Base-by-base conservation (phyloP, 2,329 filamentous ascomycete genomes). In the Diaporthe destruens region DNA sequence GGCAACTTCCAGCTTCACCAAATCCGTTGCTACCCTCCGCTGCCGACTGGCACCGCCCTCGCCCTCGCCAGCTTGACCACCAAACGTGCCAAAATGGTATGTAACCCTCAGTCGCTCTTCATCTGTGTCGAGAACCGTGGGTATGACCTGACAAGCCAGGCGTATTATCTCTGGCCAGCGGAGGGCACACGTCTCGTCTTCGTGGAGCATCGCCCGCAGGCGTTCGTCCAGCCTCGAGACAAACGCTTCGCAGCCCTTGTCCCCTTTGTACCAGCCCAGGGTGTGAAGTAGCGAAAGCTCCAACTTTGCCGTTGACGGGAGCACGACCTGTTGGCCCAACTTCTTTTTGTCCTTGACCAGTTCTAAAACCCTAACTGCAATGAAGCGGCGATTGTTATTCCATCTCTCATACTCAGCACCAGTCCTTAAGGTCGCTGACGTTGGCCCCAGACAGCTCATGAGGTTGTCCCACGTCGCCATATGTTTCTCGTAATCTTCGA, bases 1-100 rank as follows among this genome's bases (percentile, higher is more conserved):
- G 20, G 56, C 47, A 25, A 69, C 71, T 47, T 69, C 65, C 20
- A 72, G 34, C 47, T 36, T 69, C 54, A 69, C 36, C 47, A 72
- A 12, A 44, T 69, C 71, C 16, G 39, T 20, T 2, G 55, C 71
- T 6, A 54, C 32, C 54, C 36, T 36, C 25, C 51, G 11, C 55
- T 72, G 71, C 20, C 25, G 23, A 6, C 12, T n/a, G 0, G 18
- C 51, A 6, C 14, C 44, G 20, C 8, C 44, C 32, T 39, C n/a
- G 42, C 5, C n/a, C n/a, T 36, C 4, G 18, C 1, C 29, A 23
- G 34, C 53, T 6, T 42, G 39, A 5, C 6, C 14, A 0, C 11
- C 32, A 57, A 72, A 12, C 3, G 47, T 49, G 20, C 65, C 47
- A 23, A 72, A n/a, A 42, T 32, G 34, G 9, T 54, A 20, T 20